A percentile compares a stretch with the other conserved stretches of the same genome.
phyloP scores from a whole-genome alignment of 1,139 yeast species.

The Nakaseomyces nivariensis region DNA sequence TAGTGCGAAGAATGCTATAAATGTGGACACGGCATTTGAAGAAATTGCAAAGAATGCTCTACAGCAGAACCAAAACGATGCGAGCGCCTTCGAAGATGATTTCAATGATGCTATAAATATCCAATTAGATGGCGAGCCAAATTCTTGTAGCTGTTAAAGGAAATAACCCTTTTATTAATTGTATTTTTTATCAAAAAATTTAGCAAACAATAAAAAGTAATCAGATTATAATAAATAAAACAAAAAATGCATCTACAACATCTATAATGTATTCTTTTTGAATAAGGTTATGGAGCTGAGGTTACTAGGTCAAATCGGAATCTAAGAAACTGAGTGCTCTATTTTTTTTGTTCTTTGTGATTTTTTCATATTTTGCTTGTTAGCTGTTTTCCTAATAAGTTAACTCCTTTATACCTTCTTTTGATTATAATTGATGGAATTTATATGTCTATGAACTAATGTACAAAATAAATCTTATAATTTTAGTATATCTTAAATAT shows the following conservation, averaged over 20 bases:
- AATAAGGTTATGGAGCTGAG: no score
- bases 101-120: constrained; percentile 94
- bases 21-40: constrained; percentile 92
- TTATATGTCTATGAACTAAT: no score
- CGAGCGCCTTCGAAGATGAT: constrained; percentile 82
- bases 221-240: background rate
- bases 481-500: no score
- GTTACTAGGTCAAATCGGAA: no score
- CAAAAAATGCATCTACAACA: background rate
- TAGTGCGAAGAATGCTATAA: constrained; percentile 87
- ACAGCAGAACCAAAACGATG: constrained; percentile 81
- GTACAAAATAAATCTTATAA: background rate
- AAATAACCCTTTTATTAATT: background rate
- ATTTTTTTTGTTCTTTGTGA: no score
- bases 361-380: no score
- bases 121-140: constrained; percentile 73
- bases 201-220: no score
- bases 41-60: constrained; percentile 92
- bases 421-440: no score
- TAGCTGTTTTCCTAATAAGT: no score
- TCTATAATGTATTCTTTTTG: no score
- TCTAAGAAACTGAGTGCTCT: no score
- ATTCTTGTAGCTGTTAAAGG: constrained; percentile 64
- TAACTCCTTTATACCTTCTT: no score
- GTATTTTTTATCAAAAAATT: background rate